phyloP scores from a whole-genome alignment of 2,329 filamentous ascomycete genomes.

The Alternaria consortialis region DNA sequence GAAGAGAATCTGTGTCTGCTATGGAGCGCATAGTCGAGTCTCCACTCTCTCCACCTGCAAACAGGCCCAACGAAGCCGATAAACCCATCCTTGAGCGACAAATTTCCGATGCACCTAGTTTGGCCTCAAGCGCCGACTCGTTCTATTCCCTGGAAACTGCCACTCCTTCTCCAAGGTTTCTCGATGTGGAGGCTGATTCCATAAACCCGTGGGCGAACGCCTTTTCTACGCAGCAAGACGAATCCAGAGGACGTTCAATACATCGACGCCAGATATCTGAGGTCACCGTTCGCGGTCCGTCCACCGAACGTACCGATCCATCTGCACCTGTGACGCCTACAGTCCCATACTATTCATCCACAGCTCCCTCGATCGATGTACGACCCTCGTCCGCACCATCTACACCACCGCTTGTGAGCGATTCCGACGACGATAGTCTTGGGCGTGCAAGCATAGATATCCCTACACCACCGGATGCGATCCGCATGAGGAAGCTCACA shows the following conservation, averaged over 20 bases:
- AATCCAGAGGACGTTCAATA: conserved; percentile 38
- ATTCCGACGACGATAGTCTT: conserved; percentile 56
- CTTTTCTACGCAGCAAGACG: conserved; percentile 19
- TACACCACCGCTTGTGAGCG: conserved; percentile 57
- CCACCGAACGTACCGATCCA: conserved; percentile 23
- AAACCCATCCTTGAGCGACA: conserved; percentile 31
- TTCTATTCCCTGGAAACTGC: conserved; percentile 48
- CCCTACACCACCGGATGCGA: conserved; percentile 51
- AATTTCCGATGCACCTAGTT: conserved; percentile 43
- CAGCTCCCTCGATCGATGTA: conserved; percentile 30
- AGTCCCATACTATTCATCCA: conserved; percentile 24
- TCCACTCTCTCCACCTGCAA: conserved; percentile 11
- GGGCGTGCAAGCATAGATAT: conserved; percentile 51
- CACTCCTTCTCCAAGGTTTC: conserved; percentile 39
- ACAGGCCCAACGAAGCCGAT: conserved; percentile 11
- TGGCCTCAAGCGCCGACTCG: conserved; percentile 48
- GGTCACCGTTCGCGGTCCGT: conserved; percentile 43
- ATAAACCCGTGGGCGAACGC: conserved; percentile 41
- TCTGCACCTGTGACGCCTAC: conserved; percentile 36
- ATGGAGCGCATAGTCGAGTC: conserved; percentile 35
- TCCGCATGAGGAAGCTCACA: conserved; percentile 52
- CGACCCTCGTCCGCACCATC: conserved; percentile 49
- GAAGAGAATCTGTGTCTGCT: conserved; percentile 22
- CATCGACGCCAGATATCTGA: conserved; percentile 51
- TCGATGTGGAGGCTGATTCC: conserved; percentile 42